Evolutionary conservation across 306 rosid genomes (phyloP).

Genomic region (Sophora flavescens): DNA sequence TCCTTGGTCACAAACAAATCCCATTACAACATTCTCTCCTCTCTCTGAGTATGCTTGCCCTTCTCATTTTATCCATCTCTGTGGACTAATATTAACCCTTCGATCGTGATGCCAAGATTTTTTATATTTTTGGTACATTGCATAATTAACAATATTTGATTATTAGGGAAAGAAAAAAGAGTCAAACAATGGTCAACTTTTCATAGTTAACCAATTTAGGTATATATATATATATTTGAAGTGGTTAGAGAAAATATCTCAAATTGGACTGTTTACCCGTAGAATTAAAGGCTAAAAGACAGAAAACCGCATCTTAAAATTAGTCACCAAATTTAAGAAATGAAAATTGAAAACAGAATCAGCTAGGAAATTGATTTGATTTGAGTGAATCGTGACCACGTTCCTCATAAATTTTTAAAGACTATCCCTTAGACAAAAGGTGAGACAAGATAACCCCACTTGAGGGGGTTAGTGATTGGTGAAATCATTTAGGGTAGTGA

Average conservation of each 20-base stretch:
- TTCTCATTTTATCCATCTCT: background rate
- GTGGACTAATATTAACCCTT: constrained; percentile 34
- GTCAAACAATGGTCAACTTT: constrained; percentile 26
- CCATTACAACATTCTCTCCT: constrained; percentile 17
- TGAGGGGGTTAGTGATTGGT: constrained; percentile 40
- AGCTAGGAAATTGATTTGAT: constrained; percentile 43
- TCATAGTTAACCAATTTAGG: constrained; percentile 8
- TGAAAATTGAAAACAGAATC: constrained; percentile 10
- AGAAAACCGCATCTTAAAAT: background rate
- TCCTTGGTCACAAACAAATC: constrained; percentile 12
- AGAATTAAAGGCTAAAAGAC: background rate
- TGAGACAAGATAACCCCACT: constrained; percentile 45
- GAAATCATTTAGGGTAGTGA: constrained; percentile 36
- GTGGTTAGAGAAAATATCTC: background rate
- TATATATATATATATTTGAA: background rate
- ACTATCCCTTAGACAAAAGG: constrained; percentile 21
- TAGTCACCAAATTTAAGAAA: constrained; percentile 37
- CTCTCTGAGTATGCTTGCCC: background rate
- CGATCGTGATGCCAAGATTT: background rate
- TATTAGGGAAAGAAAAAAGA: background rate
- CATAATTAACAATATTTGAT: background rate
- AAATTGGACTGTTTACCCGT: constrained; percentile 12
- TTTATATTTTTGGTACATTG: constrained; percentile 20
- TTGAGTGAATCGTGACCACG: constrained; percentile 42
- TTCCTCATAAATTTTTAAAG: constrained; percentile 32